Evolutionary conservation across 345 rosid genomes (phyloP).

Genomic region (Camelina neglecta): DNA sequence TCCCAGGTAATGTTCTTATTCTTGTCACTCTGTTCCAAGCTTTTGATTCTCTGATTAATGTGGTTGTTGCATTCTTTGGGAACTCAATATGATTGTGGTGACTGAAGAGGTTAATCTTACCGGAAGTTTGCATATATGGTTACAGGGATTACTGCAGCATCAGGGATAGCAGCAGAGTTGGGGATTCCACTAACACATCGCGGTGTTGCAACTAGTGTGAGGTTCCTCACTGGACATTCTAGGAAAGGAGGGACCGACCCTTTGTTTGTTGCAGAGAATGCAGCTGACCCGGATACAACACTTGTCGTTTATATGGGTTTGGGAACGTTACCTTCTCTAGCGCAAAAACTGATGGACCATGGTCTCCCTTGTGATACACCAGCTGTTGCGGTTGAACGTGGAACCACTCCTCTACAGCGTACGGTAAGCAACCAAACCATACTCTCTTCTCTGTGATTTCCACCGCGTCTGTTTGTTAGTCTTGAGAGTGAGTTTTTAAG

Average conservation of each 20-base stretch:
- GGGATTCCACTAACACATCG: conserved; percentile 96
- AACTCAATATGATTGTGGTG: conserved; percentile 9
- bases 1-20: conserved; percentile 62
- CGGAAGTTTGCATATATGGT: background rate
- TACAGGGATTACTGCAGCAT: conserved; percentile 64
- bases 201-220: conserved; percentile 85
- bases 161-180: conserved; percentile 94
- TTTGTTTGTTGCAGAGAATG: conserved; percentile 83
- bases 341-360: conserved; percentile 76
- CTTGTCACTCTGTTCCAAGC: background rate
- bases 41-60: background rate
- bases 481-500: background rate
- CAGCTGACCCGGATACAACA: conserved; percentile 91
- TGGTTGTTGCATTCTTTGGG: conserved; percentile 14
- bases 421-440: conserved; percentile 53
- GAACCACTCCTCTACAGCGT: conserved; percentile 82
- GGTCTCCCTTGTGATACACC: conserved; percentile 86
- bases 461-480: background rate
- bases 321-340: conserved; percentile 89
- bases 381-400: conserved; percentile 90
- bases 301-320: conserved; percentile 96
- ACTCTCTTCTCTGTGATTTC: background rate
- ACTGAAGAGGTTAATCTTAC: background rate
- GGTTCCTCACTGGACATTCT: conserved; percentile 92
- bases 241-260: conserved; percentile 90